Evolutionary conservation across 2,329 filamentous ascomycete genomes (phyloP), one percentile per base, ranked within the genome.

Genomic region (Plectosphaerella cucumerina): DNA sequence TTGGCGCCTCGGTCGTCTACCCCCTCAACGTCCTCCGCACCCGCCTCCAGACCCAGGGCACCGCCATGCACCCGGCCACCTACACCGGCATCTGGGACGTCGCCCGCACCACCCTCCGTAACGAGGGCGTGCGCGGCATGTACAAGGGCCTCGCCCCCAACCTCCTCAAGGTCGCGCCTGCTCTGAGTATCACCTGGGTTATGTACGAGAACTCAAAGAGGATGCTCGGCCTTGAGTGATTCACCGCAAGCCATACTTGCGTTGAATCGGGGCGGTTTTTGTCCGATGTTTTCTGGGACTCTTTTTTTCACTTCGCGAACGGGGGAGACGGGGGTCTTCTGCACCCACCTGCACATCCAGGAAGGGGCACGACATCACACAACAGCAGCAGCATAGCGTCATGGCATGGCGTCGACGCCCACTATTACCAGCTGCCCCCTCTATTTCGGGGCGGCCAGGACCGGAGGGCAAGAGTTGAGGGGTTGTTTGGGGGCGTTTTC

Each of bases 131-230:
- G 35, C 80, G 89, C 53, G 94, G 94, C 3, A 75, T 99, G 51
- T 99, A 96, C 77, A 96, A 95, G 70, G 94, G 94, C 2, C 76
- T 97, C 57, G 96, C 93, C 41, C 94, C 94, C 5, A 99, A 97
- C 65, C 75, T 99, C 37, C 77, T 99, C 60, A 99, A 99, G 75
- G 94, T 99, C 34, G 91, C 94, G 10, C 94, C 94, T 2, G 91
- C 94, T 26, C 86, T 99, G 49, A 96, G 91, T 61, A 97, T 99
- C 66, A 92, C 90, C 50, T 96, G 94, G 77, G 84, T 96, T 62
- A 88, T 94, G 54, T 96, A 96, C 65, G 91, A 96, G 72, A 94
- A 94, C 64, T 84, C 89, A 50, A 96, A 96, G 76, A 82, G 78
- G 60, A 66, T 88, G 33, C 75, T 96, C 58, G 68, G 74, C 14